Percentiles rank a stretch among this genome's conserved stretches.
phyloP scores from a whole-genome alignment of 2,329 filamentous ascomycete species.

The Neophaeococcomyces aloes region DNA sequence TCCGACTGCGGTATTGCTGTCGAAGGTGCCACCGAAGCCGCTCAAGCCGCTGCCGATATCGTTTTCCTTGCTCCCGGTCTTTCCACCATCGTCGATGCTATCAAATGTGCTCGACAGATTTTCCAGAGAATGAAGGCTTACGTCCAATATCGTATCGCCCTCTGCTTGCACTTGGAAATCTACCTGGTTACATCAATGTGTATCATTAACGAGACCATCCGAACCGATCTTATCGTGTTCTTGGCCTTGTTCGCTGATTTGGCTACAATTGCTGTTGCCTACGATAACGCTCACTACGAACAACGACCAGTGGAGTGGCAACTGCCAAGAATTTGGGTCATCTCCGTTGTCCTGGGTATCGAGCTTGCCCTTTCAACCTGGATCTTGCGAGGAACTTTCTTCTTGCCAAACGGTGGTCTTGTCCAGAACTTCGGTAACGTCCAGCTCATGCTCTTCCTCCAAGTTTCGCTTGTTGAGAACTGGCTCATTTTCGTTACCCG shows the following conservation, averaged over 20 bases:
- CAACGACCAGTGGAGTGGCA: constrained; percentile 90
- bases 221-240: constrained; percentile 82
- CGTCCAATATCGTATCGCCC: constrained; percentile 86
- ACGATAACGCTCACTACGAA: constrained; percentile 83
- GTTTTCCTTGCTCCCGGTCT: constrained; percentile 87
- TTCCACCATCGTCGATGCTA: constrained; percentile 81
- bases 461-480: constrained; percentile 85
- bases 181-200: constrained; percentile 88
- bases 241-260: constrained; percentile 92
- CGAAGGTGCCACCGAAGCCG: constrained; percentile 82
- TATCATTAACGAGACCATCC: constrained; percentile 71
- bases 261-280: constrained; percentile 82
- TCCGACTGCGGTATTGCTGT: constrained; percentile 95
- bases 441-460: constrained; percentile 75
- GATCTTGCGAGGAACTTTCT: constrained; percentile 82
- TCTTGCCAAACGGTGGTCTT: constrained; percentile 60
- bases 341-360: constrained; percentile 73
- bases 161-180: constrained; percentile 83
- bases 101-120: constrained; percentile 88
- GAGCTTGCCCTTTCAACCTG: constrained; percentile 75
- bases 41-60: constrained; percentile 83
- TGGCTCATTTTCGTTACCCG: constrained; percentile 96
- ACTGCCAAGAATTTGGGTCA: constrained; percentile 84
- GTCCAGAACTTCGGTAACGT: constrained; percentile 79
- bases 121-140: constrained; percentile 97